phyloP scores from a whole-genome alignment of 805 yeast genomes.

The Spathaspora boniae region DNA sequence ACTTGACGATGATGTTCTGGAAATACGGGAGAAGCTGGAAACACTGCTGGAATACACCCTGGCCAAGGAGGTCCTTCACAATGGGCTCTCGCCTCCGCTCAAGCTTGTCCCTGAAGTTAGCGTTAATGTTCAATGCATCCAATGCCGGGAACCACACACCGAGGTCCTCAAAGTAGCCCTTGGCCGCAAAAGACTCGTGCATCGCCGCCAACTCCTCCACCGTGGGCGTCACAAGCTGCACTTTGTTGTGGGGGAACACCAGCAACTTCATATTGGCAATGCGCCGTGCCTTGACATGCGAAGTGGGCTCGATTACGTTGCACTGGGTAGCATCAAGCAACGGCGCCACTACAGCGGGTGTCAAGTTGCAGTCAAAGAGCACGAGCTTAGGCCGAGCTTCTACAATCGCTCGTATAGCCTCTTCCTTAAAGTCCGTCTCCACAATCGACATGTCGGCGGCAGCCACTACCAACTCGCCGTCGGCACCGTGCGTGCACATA shows the following conservation, averaged over 20 bases:
- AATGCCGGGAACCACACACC: conserved; percentile 74
- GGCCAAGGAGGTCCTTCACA: conserved; percentile 20
- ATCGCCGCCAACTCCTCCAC: conserved; percentile 55
- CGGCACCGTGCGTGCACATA: conserved; percentile 57
- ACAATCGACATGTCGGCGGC: conserved; percentile 82
- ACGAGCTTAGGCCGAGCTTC: conserved; percentile 45
- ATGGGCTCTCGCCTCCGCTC: conserved; percentile 25
- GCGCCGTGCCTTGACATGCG: conserved; percentile 56
- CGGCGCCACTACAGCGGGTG: conserved; percentile 35
- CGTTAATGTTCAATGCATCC: conserved; percentile 53
- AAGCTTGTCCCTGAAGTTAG: conserved; percentile 44
- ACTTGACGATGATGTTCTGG: conserved; percentile 62
- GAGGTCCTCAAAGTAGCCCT: conserved; percentile 43
- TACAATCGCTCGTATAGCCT: conserved; percentile 43
- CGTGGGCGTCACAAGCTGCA: conserved; percentile 67
- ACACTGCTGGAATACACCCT: conserved; percentile 62
- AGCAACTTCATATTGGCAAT: conserved; percentile 37
- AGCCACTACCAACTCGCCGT: conserved; percentile 69
- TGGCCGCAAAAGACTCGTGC: conserved; percentile 43
- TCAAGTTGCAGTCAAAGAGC: conserved; percentile 68
- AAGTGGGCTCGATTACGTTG: conserved; percentile 72
- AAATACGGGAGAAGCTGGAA: conserved; percentile 72
- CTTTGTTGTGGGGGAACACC: conserved; percentile 46
- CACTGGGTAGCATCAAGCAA: conserved; percentile 27
- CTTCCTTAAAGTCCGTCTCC: conserved; percentile 42